Conservation (phyloP, 306 rosid species). For the Fragaria vesca region DNA sequence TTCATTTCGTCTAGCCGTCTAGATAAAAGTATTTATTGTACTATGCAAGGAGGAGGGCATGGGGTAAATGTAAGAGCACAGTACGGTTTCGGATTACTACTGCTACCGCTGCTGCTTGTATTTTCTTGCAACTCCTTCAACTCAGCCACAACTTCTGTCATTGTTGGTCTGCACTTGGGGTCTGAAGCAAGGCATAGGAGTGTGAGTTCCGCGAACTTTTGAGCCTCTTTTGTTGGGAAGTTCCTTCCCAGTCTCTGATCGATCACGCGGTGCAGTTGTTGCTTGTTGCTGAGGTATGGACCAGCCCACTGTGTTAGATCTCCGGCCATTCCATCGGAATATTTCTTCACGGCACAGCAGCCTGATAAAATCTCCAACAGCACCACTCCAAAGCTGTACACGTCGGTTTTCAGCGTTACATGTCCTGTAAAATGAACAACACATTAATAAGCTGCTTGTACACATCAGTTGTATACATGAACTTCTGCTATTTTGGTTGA, state of each 20-base stretch:
- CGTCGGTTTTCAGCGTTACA: constrained; percentile 40
- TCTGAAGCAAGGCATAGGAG: constrained; percentile 31
- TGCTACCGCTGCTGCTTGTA: not conserved
- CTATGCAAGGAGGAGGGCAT: constrained; percentile 14
- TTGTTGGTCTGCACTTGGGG: constrained; percentile 32
- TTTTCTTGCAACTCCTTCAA: constrained; percentile 27
- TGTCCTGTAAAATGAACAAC: constrained; percentile 32
- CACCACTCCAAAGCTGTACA: constrained; percentile 52
- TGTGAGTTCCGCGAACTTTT: constrained; percentile 29
- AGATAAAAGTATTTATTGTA: not conserved
- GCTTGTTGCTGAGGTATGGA: constrained; percentile 25
- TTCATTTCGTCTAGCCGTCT: not conserved
- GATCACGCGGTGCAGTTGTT: constrained; percentile 18
- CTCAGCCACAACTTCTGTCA: constrained; percentile 35
- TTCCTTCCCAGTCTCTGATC: constrained; percentile 32
- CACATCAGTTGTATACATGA: not conserved
- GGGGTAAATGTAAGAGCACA: not conserved
- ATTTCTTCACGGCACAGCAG: constrained; percentile 28
- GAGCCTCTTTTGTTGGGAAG: constrained; percentile 32
- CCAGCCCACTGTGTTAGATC: constrained; percentile 35
- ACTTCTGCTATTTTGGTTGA: not conserved
- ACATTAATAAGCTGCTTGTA: not conserved
- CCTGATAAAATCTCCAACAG: constrained; percentile 45
- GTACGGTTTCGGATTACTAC: not conserved
- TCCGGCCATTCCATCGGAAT: constrained; percentile 33